Evolutionary conservation across 768 basidiomycete genomes (phyloP).

Genomic region (Udeniomyces megalosporus): DNA sequence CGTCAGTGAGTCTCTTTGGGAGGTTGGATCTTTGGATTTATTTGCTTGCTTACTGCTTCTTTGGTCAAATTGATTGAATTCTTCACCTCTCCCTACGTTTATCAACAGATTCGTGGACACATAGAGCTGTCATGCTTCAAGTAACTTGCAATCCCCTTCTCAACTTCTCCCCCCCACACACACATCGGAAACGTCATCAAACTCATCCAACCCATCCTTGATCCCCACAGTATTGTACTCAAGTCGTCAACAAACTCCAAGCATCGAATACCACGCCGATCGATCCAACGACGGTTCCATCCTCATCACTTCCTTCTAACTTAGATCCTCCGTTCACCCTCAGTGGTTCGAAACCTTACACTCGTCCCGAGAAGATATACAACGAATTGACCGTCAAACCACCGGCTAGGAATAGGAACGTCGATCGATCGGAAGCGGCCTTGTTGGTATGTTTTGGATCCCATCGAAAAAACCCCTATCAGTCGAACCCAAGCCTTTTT

Average conservation of each 20-base stretch:
- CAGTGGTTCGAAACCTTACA: too few species aligned
- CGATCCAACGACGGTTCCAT: neutral
- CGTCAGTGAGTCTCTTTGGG: neutral
- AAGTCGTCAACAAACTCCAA: neutral
- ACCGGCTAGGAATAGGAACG: neutral
- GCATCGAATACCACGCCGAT: neutral
- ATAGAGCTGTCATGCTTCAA: neutral
- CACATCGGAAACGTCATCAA: too few species aligned
- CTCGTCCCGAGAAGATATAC: too few species aligned
- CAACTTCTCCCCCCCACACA: too few species aligned
- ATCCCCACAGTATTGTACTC: neutral
- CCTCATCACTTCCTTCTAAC: neutral
- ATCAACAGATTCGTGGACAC: slow-evolving; percentile 9
- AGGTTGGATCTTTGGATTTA: neutral
- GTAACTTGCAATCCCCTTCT: too few species aligned
- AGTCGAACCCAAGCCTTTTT: neutral
- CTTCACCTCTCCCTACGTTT: too few species aligned
- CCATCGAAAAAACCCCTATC: neutral
- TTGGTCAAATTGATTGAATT: neutral
- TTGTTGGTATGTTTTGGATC: slow-evolving; percentile 1
- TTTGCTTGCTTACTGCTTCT: neutral
- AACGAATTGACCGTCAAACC: too few species aligned
- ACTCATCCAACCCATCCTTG: neutral
- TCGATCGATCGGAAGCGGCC: slow-evolving; percentile 1
- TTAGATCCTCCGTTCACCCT: neutral